Conservation (phyloP, 225 moss, liverwort and hornwort species). For the Pseudisothecium myosuroides region DNA sequence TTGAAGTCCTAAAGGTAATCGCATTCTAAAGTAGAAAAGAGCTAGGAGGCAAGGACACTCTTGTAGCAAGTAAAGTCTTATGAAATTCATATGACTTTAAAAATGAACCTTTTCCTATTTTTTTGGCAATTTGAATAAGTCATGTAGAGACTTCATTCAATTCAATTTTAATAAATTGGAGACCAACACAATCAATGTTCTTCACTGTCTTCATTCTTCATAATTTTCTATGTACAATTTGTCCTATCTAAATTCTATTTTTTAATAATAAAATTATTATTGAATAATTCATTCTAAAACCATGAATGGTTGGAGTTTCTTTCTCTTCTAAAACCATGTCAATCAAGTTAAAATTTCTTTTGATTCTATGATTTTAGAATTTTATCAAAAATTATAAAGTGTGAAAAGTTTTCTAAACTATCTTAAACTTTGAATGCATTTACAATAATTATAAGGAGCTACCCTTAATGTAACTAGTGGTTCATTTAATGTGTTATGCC, state of each 20-base stretch:
- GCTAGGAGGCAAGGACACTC: fast-evolving
- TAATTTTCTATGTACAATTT: not conserved
- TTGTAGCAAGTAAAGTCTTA: not conserved
- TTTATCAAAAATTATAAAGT: not conserved
- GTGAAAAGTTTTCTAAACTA: not conserved
- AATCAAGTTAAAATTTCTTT: not conserved
- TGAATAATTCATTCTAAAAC: not conserved
- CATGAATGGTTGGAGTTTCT: not conserved
- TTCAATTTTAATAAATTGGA: not conserved
- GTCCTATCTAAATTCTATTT: not conserved
- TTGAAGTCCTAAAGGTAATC: not conserved
- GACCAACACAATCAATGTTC: not conserved
- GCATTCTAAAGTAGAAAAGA: not conserved
- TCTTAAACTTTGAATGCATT: not conserved
- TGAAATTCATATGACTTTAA: not conserved
- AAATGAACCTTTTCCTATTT: not conserved
- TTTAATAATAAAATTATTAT: not conserved
- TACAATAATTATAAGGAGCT: not conserved
- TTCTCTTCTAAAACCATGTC: not conserved
- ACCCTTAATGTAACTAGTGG: fast-evolving
- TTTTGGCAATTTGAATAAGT: not conserved
- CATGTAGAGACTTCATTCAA: not conserved
- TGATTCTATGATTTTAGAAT: not conserved
- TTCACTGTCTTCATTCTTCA: not conserved
- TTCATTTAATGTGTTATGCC: not conserved